Percentiles rank a stretch among this genome's conserved stretches.
Evolutionary conservation across 495 filamentous ascomycete species (phyloP).

Genomic region (Lichenothelia convexa): DNA sequence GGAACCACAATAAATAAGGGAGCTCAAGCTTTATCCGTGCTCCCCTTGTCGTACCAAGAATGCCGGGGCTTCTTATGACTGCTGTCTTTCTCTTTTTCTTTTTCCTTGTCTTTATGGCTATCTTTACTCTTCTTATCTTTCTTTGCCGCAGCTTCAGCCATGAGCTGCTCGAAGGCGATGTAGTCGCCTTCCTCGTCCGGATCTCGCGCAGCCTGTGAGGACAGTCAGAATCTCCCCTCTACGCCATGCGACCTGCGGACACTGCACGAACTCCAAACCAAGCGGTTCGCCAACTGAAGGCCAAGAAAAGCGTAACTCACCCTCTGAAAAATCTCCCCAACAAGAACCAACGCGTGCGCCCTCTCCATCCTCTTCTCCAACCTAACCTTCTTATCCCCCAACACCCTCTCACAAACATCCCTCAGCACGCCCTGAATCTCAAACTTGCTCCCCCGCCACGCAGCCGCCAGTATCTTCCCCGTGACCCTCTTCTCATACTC

Average conservation of each 20-base stretch:
- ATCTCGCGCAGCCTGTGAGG: slow-evolving; percentile 68
- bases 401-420: slow-evolving; percentile 50
- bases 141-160: slow-evolving; percentile 89
- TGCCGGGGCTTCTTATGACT: too few relatives aligned
- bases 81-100: slow-evolving; percentile 49
- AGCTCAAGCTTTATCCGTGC: background rate
- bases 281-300: background rate
- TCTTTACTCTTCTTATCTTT: slow-evolving; percentile 60
- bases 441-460: slow-evolving; percentile 92
- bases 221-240: slow-evolving; percentile 6
- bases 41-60: background rate
- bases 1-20: background rate
- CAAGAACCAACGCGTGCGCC: slow-evolving; percentile 70
- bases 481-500: slow-evolving; percentile 92
- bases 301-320: slow-evolving; percentile 30
- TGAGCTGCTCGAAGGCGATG: slow-evolving; percentile 96
- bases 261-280: background rate
- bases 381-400: slow-evolving; percentile 65
- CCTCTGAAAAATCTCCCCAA: slow-evolving; percentile 74
- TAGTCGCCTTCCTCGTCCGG: slow-evolving; percentile 96
- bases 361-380: slow-evolving; percentile 75
- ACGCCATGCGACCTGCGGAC: too few relatives aligned
- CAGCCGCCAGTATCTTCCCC: slow-evolving; percentile 95
- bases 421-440: slow-evolving; percentile 93
- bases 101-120: slow-evolving; percentile 30